A percentile compares a stretch with the other conserved stretches of the same genome.
These are phyloP conservation scores for Ceratonia siliqua DNA, from an alignment of 306 rosid genomes.

Conservation along the genomic window DNA sequence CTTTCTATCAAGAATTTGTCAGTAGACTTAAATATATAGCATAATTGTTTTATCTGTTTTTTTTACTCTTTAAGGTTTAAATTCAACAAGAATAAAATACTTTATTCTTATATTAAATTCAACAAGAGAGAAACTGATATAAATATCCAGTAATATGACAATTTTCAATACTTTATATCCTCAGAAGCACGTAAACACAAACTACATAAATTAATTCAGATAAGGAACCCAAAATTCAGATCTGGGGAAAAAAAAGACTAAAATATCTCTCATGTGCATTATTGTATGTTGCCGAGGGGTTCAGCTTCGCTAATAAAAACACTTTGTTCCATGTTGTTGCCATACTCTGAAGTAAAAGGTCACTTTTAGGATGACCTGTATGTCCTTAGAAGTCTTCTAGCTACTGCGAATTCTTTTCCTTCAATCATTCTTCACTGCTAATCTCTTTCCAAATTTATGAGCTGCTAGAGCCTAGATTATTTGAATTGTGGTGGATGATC, in stretches of 20 bases:
- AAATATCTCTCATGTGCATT: constrained; percentile 68
- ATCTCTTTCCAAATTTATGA: no score
- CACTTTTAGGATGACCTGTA: background rate
- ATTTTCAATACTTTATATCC: constrained; percentile 25
- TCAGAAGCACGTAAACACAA: constrained; percentile 36
- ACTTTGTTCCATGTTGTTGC: background rate
- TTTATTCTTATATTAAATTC: constrained; percentile 31
- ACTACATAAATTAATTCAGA: constrained; percentile 43
- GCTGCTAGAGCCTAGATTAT: no score
- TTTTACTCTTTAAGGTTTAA: no score
- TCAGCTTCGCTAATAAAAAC: constrained; percentile 92
- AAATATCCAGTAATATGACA: constrained; percentile 33
- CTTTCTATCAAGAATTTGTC: no score
- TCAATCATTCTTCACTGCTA: no score
- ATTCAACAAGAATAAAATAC: no score
- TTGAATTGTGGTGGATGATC: no score
- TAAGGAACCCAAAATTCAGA: constrained; percentile 43
- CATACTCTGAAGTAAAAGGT: background rate
- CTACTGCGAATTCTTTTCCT: no score
- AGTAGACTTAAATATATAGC: no score
- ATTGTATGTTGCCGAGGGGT: constrained; percentile 94
- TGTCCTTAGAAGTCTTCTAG: no score
- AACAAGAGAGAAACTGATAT: constrained; percentile 16
- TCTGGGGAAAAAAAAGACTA: constrained; percentile 30
- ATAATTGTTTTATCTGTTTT: no score